These are phyloP conservation scores for Rhododendron henanense DNA, from an alignment of 148 eudicot genomes.

Conservation along the genomic window DNA sequence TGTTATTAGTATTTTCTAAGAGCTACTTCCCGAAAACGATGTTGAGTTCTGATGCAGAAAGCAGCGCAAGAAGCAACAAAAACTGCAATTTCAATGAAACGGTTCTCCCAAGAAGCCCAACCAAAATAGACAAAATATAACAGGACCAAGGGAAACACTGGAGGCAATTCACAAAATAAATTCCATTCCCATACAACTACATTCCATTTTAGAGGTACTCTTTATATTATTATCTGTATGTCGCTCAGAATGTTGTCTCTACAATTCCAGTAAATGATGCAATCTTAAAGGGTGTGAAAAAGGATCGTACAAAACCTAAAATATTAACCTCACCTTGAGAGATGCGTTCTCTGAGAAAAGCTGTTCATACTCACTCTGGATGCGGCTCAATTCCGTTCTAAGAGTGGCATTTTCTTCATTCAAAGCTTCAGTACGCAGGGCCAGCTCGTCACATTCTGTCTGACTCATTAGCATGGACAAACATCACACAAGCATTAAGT, in stretches of 20 bases:
- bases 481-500: background rate
- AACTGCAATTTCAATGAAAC: background rate
- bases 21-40: background rate
- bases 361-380: constrained; percentile 73
- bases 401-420: constrained; percentile 86
- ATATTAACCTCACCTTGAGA: constrained; percentile 53
- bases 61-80: background rate
- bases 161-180: background rate
- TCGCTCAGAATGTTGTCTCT: background rate
- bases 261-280: background rate
- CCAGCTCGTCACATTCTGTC: constrained; percentile 96
- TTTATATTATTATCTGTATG: background rate
- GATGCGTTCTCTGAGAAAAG: constrained; percentile 64
- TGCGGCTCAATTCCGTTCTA: constrained; percentile 67
- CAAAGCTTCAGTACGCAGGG: constrained; percentile 80
- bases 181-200: background rate
- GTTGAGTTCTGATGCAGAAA: background rate
- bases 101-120: background rate
- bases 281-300: background rate
- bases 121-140: background rate
- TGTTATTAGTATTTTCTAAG: background rate
- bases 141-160: background rate
- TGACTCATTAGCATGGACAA: constrained; percentile 17
- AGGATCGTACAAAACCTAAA: background rate
- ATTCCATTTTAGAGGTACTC: background rate